A percentile compares a stretch with the other conserved stretches of the same genome.
Evolutionary conservation across 306 rosid genomes (phyloP).

Genomic region (Ochetophila trinervis): DNA sequence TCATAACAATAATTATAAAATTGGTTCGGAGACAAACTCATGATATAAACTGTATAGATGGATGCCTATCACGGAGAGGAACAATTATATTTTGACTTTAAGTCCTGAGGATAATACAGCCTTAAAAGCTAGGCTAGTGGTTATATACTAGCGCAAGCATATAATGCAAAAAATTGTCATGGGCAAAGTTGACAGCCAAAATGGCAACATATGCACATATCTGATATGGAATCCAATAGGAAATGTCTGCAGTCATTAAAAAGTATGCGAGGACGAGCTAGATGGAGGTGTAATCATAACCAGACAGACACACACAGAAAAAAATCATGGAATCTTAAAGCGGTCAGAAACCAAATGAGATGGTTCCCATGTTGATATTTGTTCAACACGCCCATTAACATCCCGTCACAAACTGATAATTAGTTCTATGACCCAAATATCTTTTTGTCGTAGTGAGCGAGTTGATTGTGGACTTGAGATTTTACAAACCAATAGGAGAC

Average conservation of each 20-base stretch:
- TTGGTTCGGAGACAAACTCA: neutral
- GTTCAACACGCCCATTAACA: neutral
- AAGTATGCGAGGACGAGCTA: neutral
- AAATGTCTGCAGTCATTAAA: neutral
- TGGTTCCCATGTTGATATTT: neutral
- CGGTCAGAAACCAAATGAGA: neutral
- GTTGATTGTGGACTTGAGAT: neutral
- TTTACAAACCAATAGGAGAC: neutral
- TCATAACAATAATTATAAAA: too few relatives aligned
- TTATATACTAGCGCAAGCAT: neutral
- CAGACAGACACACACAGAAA: neutral
- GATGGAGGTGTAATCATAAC: neutral
- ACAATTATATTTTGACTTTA: neutral
- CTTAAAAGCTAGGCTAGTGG: neutral
- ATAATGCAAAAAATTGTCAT: neutral
- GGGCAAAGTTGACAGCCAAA: neutral
- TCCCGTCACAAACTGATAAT: neutral
- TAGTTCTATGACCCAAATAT: neutral
- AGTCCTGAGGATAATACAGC: neutral
- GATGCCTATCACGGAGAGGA: neutral
- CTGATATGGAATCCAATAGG: neutral
- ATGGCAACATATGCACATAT: too few relatives aligned
- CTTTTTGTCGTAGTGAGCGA: neutral
- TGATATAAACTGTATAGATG: neutral
- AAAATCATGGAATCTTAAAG: conserved; percentile 1